A percentile compares a stretch with the other conserved stretches of the same genome.
These are phyloP conservation scores for Fusarium cyanostomum DNA, from an alignment of 2,329 filamentous ascomycete species.

Conservation along the genomic window DNA sequence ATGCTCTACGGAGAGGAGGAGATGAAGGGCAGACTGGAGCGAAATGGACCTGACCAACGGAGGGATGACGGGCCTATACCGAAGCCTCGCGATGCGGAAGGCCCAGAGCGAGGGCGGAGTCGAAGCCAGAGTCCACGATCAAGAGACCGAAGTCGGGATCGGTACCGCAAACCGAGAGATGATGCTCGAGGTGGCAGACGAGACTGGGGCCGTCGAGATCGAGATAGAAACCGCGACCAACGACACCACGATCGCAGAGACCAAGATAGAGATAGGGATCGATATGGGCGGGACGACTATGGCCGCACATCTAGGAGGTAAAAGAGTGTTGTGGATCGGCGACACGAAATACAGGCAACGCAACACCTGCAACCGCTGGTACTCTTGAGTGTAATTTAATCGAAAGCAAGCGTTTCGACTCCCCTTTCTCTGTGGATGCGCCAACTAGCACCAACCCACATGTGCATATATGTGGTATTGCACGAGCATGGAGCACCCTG, in stretches of 20 bases:
- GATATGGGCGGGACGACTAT: conserved; percentile 35
- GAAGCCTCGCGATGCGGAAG: conserved; percentile 13
- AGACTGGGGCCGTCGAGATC: conserved; percentile 39
- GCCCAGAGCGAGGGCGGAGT: conserved; percentile 17
- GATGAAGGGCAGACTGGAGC: conserved; percentile 62
- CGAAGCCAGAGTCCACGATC: conserved; percentile 33
- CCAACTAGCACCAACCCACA: conserved; percentile 29
- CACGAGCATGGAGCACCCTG: conserved; percentile 27
- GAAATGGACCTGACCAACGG: conserved; percentile 47
- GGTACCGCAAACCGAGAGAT: conserved; percentile 40
- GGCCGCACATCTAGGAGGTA: conserved; percentile 36
- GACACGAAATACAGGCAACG: conserved; percentile 25
- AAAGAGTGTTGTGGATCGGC: conserved; percentile 16
- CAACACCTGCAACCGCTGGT: conserved; percentile 22
- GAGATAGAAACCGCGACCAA: conserved; percentile 44
- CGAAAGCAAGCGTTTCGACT: conserved; percentile 26
- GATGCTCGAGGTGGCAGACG: conserved; percentile 41
- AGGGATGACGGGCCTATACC: conserved; percentile 26
- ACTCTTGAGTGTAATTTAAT: conserved; percentile 14
- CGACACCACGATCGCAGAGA: conserved; percentile 41
- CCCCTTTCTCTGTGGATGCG: conserved; percentile 10
- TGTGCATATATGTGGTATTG: conserved; percentile 28
- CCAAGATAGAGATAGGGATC: conserved; percentile 34
- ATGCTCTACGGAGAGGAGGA: conserved; percentile 86
- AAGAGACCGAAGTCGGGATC: conserved; percentile 40